Evolutionary conservation across 805 yeast species (phyloP).

Genomic region (Candida nonsorbophila): DNA sequence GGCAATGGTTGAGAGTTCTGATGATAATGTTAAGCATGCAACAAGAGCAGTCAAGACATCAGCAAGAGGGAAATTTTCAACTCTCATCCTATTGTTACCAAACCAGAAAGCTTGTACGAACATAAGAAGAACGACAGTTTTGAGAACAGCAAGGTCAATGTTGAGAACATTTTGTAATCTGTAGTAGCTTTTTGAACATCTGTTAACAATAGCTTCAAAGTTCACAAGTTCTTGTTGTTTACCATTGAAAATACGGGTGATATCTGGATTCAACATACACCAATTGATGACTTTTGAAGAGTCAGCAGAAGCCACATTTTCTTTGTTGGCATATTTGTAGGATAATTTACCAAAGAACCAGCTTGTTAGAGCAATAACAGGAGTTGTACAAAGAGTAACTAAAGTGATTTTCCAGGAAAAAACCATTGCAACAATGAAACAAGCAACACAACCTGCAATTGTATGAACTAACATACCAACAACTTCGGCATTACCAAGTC

Average conservation of each 20-base stretch:
- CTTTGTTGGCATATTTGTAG: slow-evolving; percentile 43
- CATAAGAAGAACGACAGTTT: slow-evolving; percentile 59
- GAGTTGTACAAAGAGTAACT: slow-evolving; percentile 68
- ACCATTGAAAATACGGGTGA: slow-evolving; percentile 60
- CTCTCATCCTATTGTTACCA: slow-evolving; percentile 63
- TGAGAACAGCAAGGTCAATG: slow-evolving; percentile 51
- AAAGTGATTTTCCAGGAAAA: slow-evolving; percentile 85
- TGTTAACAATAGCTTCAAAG: slow-evolving; percentile 32
- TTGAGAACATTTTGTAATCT: slow-evolving; percentile 44
- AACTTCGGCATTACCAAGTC: slow-evolving; percentile 65
- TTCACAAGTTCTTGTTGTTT: slow-evolving; percentile 45
- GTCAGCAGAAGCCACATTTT: slow-evolving; percentile 50
- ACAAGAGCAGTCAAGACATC: slow-evolving; percentile 78
- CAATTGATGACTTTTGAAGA: slow-evolving; percentile 66
- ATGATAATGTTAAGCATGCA: slow-evolving; percentile 71
- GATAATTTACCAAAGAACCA: slow-evolving; percentile 47
- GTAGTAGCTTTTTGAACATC: slow-evolving; percentile 35
- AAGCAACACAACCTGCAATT: slow-evolving; percentile 46
- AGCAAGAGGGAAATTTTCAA: slow-evolving; percentile 48
- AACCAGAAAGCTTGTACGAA: slow-evolving; percentile 93
- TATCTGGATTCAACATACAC: slow-evolving; percentile 54
- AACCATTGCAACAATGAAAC: slow-evolving; percentile 60
- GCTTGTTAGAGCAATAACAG: slow-evolving; percentile 53
- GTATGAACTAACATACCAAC: slow-evolving; percentile 54
- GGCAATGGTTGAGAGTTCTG: slow-evolving; percentile 49